Evolutionary conservation across 352 stramenopile genomes (phyloP), one percentile per base, ranked within the genome.

Genomic region (Synura sp.): DNA sequence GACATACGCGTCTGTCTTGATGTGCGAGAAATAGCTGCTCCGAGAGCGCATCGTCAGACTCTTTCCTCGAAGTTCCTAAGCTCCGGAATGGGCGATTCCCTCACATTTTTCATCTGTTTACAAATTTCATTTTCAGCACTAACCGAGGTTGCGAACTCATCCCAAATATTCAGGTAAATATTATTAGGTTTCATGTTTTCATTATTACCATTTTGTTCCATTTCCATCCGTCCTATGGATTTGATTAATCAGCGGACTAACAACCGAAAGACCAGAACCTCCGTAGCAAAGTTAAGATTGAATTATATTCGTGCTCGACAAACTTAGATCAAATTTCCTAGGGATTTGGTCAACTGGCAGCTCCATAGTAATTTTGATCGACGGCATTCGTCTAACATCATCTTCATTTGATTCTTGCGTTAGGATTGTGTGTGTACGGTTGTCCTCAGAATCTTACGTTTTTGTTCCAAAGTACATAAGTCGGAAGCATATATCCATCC

Each of bases 181-280:
- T 67, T 12, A 67, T 67, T 12, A 67, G 53, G 53, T 67, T 67
- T 67, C 53, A 67, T 27, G 53, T 67, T 67, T 27, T 67, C 53
- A 67, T 67, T 67, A 67, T 67, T 67, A 67, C 53, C 53, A 67
- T 67, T 27, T 67, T 67, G 53, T 22, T 67, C 53, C 53, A 67
- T 67, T 67, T 22, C 53, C 53, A 67, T 67, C 27, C 12, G 53
- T 67, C 53, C 53, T 67, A 67, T 67, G 53, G 27, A 67, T 67
- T 67, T 67, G 53, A 67, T 67, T 67, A 25, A 67, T 67, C 53
- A 67, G 53, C 53, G 53, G 7, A 67, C 53, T 67, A 22, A 67
- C 53, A 67, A 67, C 53, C 27, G 53, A 22, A 67, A 67, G 53
- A 27, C 53, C 53, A 67, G 53, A 67, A 22, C 53, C 27, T 67